Base-by-base conservation (phyloP, 768 basidiomycete species). In the Leccinellum luteum region DNA sequence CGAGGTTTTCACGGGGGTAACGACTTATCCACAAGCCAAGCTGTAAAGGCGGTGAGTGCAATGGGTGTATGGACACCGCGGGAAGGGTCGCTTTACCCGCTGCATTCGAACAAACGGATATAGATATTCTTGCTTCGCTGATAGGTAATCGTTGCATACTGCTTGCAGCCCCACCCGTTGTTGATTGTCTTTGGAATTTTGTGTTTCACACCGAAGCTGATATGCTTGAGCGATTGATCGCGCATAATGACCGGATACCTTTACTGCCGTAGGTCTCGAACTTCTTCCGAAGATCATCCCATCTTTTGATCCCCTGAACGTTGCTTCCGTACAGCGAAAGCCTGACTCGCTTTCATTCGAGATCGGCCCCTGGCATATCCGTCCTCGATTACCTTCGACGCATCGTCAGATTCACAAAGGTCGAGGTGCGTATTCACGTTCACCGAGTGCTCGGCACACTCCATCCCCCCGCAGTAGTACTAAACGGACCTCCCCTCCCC, bases 221-320 rank as follows among this genome's bases (percentile, higher is more conserved):
- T 75, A 98, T 98, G 95, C 85, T 99, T 65, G 85, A 94, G 69
- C 90, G 94, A 61, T 79, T 99, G 67, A 94, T 97, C 75, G 79
- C 82, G 54, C 93, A 97, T 83, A 99, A 99, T 80, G 96, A 99
- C 79, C 85, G 84, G 70, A 94, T 99, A 73, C 90, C 93, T 56
- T 79, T 98, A 61, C 85, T 86, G 38, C 88, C 93, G 85, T 93
- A 48, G 58, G 56, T 60, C 38, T 59, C 12, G 1, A n/a, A 58
- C 51, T 3, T 54, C 32, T 59, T 60, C 45, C 38, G 49, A 54
- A 56, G 61, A 41, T 55, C 62, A 69, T 64, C 1, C 28, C 62
- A 69, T 64, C 1, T 6, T 28, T 28, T 60, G 58, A 65, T 69
- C 55, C 59, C 69, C 65, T 60, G 58, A 66, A 69, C 55, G 58